Evolutionary conservation across 441 rosid genomes (phyloP).

Genomic region (Monsonia emarginata): DNA sequence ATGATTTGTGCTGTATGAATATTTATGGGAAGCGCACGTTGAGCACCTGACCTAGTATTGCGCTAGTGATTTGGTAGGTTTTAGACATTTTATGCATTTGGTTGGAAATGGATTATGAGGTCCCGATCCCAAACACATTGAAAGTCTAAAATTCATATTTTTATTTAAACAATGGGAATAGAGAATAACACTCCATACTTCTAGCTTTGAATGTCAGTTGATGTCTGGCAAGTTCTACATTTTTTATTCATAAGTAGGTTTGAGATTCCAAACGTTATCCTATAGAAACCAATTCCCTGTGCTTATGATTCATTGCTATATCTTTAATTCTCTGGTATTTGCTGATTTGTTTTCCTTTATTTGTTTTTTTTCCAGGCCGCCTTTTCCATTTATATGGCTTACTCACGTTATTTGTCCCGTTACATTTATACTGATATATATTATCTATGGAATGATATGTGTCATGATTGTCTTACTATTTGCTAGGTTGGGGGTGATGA

Average conservation of each 20-base stretch:
- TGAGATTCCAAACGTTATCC: not conserved
- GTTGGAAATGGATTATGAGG: not conserved
- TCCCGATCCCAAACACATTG: not conserved
- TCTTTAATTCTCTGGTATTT: not conserved
- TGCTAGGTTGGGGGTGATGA: slow-evolving; percentile 84
- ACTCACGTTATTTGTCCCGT: not conserved
- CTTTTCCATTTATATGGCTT: not conserved
- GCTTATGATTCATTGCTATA: not conserved
- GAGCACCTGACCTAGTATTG: too few relatives aligned
- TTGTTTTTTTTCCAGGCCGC: not conserved
- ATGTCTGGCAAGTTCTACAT: not conserved
- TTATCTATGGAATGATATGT: slow-evolving; percentile 1
- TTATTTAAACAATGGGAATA: not conserved
- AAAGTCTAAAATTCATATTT: not conserved
- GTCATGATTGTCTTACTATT: slow-evolving; percentile 15
- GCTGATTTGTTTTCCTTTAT: not conserved
- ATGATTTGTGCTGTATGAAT: too few relatives aligned
- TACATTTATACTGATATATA: not conserved
- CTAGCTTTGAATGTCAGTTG: not conserved
- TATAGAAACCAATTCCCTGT: not conserved
- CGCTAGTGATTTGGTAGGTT: too few relatives aligned
- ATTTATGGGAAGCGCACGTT: too few relatives aligned
- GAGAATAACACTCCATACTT: not conserved
- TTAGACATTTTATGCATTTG: too few relatives aligned
- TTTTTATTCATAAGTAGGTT: not conserved